A percentile compares a stretch with the other conserved stretches of the same genome.
phyloP scores from a whole-genome alignment of 2,329 filamentous ascomycete genomes.

The Ophiocordyceps camponoti-floridani region DNA sequence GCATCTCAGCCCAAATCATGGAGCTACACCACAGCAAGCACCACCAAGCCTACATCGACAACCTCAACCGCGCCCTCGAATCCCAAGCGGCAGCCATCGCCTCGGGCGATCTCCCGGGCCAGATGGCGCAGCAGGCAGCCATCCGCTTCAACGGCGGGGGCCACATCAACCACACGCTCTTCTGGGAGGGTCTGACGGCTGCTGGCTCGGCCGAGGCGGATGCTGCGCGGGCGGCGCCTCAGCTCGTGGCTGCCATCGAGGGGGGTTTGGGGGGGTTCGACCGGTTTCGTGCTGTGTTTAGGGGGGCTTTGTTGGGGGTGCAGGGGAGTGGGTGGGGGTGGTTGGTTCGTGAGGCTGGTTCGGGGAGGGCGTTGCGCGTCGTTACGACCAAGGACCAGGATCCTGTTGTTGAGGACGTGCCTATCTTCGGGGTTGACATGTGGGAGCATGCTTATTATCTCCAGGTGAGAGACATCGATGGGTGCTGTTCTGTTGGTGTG shows the following conservation, averaged over 20 bases:
- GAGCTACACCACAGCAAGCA: conserved; percentile 65
- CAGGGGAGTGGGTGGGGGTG: conserved; percentile 83
- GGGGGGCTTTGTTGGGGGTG: conserved; percentile 45
- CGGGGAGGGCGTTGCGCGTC: conserved; percentile 41
- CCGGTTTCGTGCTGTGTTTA: conserved; percentile 48
- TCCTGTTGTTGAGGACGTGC: conserved; percentile 46
- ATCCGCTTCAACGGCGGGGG: conserved; percentile 85
- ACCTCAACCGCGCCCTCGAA: conserved; percentile 50
- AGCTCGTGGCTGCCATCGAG: conserved; percentile 41
- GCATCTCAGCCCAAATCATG: conserved; percentile 67
- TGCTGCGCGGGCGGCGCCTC: conserved; percentile 30
- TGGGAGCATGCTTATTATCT: conserved; percentile 92
- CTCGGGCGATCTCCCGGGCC: conserved; percentile 39
- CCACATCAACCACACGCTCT: conserved; percentile 83
- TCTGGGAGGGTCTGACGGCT: conserved; percentile 71
- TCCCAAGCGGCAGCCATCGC: conserved; percentile 38
- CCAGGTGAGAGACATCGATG: conserved; percentile 29
- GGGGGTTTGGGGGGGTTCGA: conserved; percentile 51
- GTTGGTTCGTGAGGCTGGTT: conserved; percentile 44
- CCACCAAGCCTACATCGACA: conserved; percentile 62
- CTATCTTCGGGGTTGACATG: conserved; percentile 68
- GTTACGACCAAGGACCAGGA: conserved; percentile 80
- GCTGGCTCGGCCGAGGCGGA: conserved; percentile 38
- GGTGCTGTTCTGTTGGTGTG: background rate
- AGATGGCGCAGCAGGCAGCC: conserved; percentile 48